phyloP scores from a whole-genome alignment of 352 stramenopile genomes.

The Globisporangium iwayamae region DNA sequence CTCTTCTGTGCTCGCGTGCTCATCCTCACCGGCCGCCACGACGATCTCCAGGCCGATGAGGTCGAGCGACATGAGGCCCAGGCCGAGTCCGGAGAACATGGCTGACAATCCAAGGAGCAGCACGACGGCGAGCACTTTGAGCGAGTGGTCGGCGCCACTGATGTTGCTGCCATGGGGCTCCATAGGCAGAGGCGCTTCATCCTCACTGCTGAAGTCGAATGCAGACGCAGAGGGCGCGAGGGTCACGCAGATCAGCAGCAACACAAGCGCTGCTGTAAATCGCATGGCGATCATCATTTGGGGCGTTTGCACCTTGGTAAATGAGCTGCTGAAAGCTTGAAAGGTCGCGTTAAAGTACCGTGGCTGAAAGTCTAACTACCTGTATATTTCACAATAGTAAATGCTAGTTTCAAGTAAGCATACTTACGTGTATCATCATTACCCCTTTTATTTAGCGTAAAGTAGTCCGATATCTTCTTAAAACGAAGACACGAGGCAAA shows the following conservation, averaged over 20 bases:
- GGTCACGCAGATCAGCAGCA: constrained; percentile 10
- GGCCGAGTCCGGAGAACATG: constrained; percentile 92
- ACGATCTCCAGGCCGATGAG: constrained; percentile 97
- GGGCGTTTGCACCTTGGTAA: not conserved
- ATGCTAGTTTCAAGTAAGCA: no score
- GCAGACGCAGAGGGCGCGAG: not conserved
- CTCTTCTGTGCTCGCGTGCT: constrained; percentile 62
- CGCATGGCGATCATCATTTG: not conserved
- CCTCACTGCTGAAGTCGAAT: not conserved
- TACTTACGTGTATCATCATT: not conserved
- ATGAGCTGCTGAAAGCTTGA: not conserved
- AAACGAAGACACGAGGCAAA: not conserved
- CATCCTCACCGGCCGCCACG: constrained; percentile 87
- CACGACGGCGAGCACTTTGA: constrained; percentile 48
- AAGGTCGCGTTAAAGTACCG: not conserved
- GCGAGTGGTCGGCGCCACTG: constrained; percentile 17
- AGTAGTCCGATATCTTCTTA: no score
- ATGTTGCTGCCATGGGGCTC: constrained; percentile 1
- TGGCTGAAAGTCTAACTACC: not conserved
- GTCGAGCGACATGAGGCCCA: constrained; percentile 97
- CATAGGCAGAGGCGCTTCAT: constrained; percentile 9
- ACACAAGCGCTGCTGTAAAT: not conserved
- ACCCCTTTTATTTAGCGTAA: no score
- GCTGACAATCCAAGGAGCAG: constrained; percentile 85
- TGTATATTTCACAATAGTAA: not conserved